phyloP scores from a whole-genome alignment of 495 filamentous ascomycete species.

The Extremus antarcticus region DNA sequence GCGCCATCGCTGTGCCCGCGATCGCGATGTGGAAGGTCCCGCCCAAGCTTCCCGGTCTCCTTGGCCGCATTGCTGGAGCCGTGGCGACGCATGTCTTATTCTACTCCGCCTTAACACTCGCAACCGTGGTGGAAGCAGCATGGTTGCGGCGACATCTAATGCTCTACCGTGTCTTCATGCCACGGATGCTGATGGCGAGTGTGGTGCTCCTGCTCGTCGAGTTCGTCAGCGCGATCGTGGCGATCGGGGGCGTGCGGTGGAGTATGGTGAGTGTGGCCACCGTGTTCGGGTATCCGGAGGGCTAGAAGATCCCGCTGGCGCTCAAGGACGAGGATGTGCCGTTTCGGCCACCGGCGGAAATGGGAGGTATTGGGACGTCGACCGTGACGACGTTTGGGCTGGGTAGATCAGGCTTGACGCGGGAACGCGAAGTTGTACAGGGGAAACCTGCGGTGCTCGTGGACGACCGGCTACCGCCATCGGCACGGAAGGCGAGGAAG shows the following conservation, averaged over 20 bases:
- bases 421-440: no score
- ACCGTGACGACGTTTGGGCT: no score
- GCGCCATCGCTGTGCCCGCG: slow-evolving; percentile 66
- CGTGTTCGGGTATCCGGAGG: slow-evolving; percentile 65
- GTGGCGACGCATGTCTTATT: slow-evolving; percentile 65
- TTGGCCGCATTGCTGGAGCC: slow-evolving; percentile 59
- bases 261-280: slow-evolving; percentile 70
- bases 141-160: slow-evolving; percentile 83
- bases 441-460: no score
- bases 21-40: slow-evolving; percentile 76
- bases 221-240: slow-evolving; percentile 55
- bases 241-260: slow-evolving; percentile 56
- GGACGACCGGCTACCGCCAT: no score
- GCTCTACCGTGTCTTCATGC: slow-evolving; percentile 92
- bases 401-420: no score
- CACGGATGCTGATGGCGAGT: slow-evolving; percentile 78
- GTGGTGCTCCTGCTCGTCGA: slow-evolving; percentile 65
- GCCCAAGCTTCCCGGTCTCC: slow-evolving; percentile 41
- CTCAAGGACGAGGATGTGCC: no score
- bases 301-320: background rate
- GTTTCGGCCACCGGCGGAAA: no score
- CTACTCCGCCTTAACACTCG: slow-evolving; percentile 66
- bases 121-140: slow-evolving; percentile 80
- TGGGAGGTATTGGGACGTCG: no score
- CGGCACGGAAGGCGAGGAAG: no score